Evolutionary conservation across 2,329 filamentous ascomycete genomes (phyloP).

Genomic region (Claviceps fusiformis): DNA sequence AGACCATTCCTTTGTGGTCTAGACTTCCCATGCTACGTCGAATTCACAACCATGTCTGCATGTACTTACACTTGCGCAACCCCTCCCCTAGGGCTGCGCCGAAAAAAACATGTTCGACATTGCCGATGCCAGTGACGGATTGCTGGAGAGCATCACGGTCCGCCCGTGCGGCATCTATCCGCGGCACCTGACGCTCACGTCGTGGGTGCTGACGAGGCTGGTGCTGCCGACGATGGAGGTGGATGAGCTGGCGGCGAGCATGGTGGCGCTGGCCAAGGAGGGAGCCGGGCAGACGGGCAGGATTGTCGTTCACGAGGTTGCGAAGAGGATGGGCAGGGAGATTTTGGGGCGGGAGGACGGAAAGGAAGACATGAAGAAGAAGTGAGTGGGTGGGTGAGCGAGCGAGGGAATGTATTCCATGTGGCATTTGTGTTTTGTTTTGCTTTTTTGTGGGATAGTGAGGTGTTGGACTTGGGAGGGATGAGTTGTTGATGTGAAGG

Average conservation of each 20-base stretch:
- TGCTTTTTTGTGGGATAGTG: too few species aligned
- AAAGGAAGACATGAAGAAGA: too few species aligned
- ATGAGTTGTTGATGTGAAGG: too few species aligned
- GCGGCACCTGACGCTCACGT: not conserved
- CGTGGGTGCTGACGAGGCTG: constrained; percentile 2
- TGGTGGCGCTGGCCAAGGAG: not conserved
- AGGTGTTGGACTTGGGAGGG: too few species aligned
- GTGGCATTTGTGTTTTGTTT: too few species aligned
- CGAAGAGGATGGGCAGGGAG: not conserved
- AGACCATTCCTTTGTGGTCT: too few species aligned
- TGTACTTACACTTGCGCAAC: too few species aligned
- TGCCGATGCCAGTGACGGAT: not conserved
- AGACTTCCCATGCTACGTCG: too few species aligned
- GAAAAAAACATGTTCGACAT: constrained; percentile 2
- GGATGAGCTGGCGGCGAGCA: not conserved
- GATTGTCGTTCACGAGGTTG: not conserved
- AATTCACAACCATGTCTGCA: too few species aligned
- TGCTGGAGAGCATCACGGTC: constrained; percentile 1
- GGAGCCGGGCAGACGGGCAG: not conserved
- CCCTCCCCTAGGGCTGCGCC: not conserved
- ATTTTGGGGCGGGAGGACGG: not conserved
- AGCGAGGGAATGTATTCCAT: too few species aligned
- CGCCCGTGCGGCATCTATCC: not conserved
- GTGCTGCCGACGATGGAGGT: constrained; percentile 2
- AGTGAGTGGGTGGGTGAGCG: not conserved